Evolutionary conservation across 352 stramenopile species (phyloP), one percentile per base, ranked within the genome.

Genomic region (Globisporangium apiculatum): DNA sequence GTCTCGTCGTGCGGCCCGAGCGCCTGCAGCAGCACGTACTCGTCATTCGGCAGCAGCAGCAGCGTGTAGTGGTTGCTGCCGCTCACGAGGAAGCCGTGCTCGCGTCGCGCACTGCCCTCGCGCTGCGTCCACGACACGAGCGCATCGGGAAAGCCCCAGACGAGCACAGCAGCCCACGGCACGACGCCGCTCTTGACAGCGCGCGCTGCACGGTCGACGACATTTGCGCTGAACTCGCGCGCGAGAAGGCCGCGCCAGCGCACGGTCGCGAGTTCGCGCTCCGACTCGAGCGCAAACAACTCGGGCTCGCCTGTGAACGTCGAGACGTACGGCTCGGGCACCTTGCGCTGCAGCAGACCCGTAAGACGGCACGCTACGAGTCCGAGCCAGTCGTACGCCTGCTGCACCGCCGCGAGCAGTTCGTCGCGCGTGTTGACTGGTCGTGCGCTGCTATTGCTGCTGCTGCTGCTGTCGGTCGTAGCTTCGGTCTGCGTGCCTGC

Each of bases 31-130:
- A 87, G 43, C 43, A 83, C 85, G 52, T 94, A 94, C 56, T 88
- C 73, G 9, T 86, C 70, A 31, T 86, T 67, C 4, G 83, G 83
- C 5, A 94, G 60, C 38, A 91, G 56, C 11, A 94, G 46, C 15
- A 94, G 52, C 8, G 77, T 88, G 62, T 87, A 91, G 55, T 87
- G 78, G 58, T 94, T 94, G 71, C 62, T 79, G 17, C 83, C 83
- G 65, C 86, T 86, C 43, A 79, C 56, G n/a, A 91, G 49, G 50
- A 75, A 94, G 1, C 83, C 83, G 60, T 94, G 83, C 57, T 94
- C 83, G 53, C 73, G 69, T 3, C 48, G 67, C 36, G 58, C 51
- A 24, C 71, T 79, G 24, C 15, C 49, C n/a, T 60, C 59, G 48
- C 55, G 51, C 46, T 91, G 79, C 53, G 69, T 64, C 79, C 79